These are phyloP conservation scores for Chaetomium strumarium DNA, from an alignment of 2,329 filamentous ascomycete genomes.

Conservation along the genomic window DNA sequence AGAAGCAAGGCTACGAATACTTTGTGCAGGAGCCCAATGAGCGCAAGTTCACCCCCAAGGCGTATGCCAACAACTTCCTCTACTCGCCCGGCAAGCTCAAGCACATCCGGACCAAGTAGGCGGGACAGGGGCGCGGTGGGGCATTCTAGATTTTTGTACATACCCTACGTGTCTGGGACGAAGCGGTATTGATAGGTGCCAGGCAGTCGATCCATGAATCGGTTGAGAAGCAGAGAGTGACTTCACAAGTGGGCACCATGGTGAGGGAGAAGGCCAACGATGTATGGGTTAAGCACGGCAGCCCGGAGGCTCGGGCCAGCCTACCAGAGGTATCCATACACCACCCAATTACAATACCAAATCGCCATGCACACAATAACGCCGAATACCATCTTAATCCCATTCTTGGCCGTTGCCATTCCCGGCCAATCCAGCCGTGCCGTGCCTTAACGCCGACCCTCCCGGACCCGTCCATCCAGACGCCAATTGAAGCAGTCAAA, in stretches of 20 bases:
- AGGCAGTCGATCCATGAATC: too few relatives aligned
- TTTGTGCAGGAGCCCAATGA: conserved; percentile 96
- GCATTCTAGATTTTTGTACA: conserved; percentile 3
- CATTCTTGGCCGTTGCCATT: conserved; percentile 1
- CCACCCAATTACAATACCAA: not conserved
- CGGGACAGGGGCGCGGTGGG: not conserved
- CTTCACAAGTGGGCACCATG: too few relatives aligned
- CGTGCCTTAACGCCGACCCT: conserved; percentile 11
- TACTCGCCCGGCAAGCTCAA: conserved; percentile 84
- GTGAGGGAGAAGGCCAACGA: too few relatives aligned
- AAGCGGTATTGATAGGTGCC: too few relatives aligned
- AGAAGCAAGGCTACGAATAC: conserved; percentile 99
- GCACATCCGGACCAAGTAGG: conserved; percentile 72
- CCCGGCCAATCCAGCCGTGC: not conserved
- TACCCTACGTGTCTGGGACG: not conserved
- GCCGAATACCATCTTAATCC: conserved; percentile 3
- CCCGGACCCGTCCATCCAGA: not conserved
- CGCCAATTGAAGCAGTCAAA: conserved; percentile 1
- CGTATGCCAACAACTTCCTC: conserved; percentile 94
- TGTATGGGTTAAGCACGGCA: too few relatives aligned
- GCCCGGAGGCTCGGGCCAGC: not conserved
- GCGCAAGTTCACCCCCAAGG: conserved; percentile 81
- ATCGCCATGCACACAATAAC: not conserved
- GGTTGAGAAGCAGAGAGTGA: too few relatives aligned
- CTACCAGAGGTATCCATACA: not conserved